Conservation (phyloP, 306 rosid species). For the Rosa rugosa region DNA sequence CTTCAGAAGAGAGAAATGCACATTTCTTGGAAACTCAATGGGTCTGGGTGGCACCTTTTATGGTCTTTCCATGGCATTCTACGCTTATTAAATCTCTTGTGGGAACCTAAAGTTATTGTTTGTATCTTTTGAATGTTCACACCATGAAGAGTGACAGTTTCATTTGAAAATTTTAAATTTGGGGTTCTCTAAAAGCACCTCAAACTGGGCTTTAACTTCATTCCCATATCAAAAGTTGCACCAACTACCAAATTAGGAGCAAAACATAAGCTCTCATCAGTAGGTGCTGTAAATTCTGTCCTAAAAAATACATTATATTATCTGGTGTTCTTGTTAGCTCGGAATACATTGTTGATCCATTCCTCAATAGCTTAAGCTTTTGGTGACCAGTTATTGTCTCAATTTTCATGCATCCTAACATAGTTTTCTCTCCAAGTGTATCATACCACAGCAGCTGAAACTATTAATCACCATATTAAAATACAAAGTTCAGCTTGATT, state of each 20-base stretch:
- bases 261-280: slow-evolving; percentile 1
- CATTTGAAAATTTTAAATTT: neutral
- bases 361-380: neutral
- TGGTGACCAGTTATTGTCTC: neutral
- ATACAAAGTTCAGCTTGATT: neutral
- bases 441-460: neutral
- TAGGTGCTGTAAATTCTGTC: neutral
- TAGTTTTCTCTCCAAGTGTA: neutral
- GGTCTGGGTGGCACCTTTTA: slow-evolving; percentile 16
- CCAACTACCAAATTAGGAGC: neutral
- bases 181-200: slow-evolving; percentile 1
- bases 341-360: neutral
- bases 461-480: neutral
- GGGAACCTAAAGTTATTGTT: slow-evolving; percentile 8
- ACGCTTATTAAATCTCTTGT: neutral
- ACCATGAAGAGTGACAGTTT: slow-evolving; percentile 10
- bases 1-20: slow-evolving; percentile 29
- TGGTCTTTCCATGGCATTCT: slow-evolving; percentile 10
- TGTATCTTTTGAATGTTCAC: slow-evolving; percentile 30
- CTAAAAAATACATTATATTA: neutral
- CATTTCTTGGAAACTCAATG: slow-evolving; percentile 17
- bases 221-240: neutral
- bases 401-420: neutral
- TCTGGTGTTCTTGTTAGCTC: neutral
- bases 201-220: neutral